phyloP scores from a whole-genome alignment of 495 filamentous ascomycete genomes.

The Podospora australis region DNA sequence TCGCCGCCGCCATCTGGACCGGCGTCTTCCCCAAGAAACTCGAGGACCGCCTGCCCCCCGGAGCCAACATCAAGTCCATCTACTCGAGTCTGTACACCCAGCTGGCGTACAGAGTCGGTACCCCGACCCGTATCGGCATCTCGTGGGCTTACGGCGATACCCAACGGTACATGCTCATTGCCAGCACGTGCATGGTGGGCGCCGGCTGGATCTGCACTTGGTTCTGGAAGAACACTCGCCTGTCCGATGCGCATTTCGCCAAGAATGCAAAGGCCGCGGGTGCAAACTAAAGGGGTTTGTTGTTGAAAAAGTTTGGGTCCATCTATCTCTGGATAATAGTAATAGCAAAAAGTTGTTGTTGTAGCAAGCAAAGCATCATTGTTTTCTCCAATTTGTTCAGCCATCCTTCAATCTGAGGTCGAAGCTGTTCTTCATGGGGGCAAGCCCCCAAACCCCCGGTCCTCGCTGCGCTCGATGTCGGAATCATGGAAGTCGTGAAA shows the following conservation, averaged over 20 bases:
- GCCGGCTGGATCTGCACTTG: conserved; percentile 35
- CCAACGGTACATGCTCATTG: conserved; percentile 48
- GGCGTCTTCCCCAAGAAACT: conserved; percentile 49
- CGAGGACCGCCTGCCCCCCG: conserved; percentile 45
- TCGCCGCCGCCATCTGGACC: conserved; percentile 61
- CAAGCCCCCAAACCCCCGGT: too few species aligned
- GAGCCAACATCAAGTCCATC: conserved; percentile 40
- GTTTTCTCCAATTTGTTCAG: too few species aligned
- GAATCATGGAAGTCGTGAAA: too few species aligned
- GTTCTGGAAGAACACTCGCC: conserved; percentile 48
- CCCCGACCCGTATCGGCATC: conserved; percentile 45
- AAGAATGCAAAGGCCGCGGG: not conserved
- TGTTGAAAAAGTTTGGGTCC: too few species aligned
- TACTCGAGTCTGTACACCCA: conserved; percentile 47
- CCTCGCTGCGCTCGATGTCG: too few species aligned
- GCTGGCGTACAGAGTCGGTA: conserved; percentile 46
- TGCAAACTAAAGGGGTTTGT: not conserved
- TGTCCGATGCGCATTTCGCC: conserved; percentile 39
- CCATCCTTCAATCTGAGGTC: too few species aligned
- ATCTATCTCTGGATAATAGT: too few species aligned
- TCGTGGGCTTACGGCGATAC: conserved; percentile 46
- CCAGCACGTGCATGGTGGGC: conserved; percentile 38
- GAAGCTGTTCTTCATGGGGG: too few species aligned
- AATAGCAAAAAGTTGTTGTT: too few species aligned
- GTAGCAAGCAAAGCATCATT: not conserved